phyloP scores from a whole-genome alignment of 2,329 filamentous ascomycete species.

The Colletotrichum cuscutae region DNA sequence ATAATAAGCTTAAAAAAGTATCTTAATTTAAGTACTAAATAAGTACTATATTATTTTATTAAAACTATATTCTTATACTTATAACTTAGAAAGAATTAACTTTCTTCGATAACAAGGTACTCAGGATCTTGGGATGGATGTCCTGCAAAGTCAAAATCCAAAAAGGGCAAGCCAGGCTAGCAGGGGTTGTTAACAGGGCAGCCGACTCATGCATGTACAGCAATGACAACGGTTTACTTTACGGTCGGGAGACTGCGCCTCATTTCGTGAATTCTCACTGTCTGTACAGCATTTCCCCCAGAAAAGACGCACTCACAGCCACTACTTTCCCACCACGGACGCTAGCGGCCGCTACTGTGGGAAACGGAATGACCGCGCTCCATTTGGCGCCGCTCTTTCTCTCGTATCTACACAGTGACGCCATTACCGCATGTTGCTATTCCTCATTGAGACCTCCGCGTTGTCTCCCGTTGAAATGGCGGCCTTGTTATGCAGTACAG shows the following conservation, averaged over 20 bases:
- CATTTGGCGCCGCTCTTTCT: constrained; percentile 32
- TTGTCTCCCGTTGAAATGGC: constrained; percentile 3
- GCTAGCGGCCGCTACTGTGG: constrained; percentile 34
- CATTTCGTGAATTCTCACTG: constrained; percentile 22
- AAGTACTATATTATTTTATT: too few species aligned
- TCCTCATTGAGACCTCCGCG: constrained; percentile 19
- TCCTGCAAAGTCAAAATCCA: constrained; percentile 33
- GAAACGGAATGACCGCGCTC: constrained; percentile 35
- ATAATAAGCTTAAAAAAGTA: too few species aligned
- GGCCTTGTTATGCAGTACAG: constrained; percentile 8
- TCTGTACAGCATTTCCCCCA: constrained; percentile 28
- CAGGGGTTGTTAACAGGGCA: constrained; percentile 29
- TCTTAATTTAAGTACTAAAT: too few species aligned
- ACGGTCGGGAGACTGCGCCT: constrained; percentile 30
- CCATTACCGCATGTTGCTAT: constrained; percentile 34
- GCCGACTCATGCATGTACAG: constrained; percentile 32
- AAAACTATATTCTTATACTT: too few species aligned
- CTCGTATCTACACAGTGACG: constrained; percentile 34
- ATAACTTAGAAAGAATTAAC: too few species aligned
- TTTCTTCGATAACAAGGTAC: too few species aligned
- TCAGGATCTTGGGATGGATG: neutral
- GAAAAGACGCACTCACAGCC: constrained; percentile 26
- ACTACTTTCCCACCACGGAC: constrained; percentile 28
- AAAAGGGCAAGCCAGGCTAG: constrained; percentile 28
- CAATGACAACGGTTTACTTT: constrained; percentile 30